These are phyloP conservation scores for Periconia sp. DNA, from an alignment of 2,329 filamentous ascomycete genomes.

Conservation along the genomic window DNA sequence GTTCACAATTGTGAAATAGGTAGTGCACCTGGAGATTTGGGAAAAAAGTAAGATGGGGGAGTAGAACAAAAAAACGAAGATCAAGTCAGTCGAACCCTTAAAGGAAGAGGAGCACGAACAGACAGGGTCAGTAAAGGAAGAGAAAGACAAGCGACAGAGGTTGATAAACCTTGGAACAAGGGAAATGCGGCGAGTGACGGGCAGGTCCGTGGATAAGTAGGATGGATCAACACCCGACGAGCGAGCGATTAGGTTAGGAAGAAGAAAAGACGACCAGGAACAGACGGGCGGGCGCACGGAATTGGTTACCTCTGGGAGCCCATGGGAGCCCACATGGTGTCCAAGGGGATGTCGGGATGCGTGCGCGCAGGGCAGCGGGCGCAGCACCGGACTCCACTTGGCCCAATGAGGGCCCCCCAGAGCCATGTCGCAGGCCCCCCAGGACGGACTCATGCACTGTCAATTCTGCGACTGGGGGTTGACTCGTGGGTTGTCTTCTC, in stretches of 20 bases:
- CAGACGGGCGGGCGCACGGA: constrained; percentile 39
- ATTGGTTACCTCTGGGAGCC: constrained; percentile 33
- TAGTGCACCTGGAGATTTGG: constrained; percentile 29
- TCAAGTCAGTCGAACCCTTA: constrained; percentile 20
- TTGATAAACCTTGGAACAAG: constrained; percentile 47
- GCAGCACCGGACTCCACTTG: constrained; percentile 40
- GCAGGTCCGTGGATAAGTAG: constrained; percentile 44
- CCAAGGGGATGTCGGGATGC: constrained; percentile 31
- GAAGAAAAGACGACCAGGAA: constrained; percentile 48
- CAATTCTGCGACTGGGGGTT: constrained; percentile 33
- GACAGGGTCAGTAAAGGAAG: constrained; percentile 28
- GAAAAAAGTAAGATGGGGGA: background rate
- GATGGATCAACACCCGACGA: constrained; percentile 43
- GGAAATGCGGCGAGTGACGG: constrained; percentile 40
- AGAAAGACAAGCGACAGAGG: constrained; percentile 44
- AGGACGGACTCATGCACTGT: constrained; percentile 39
- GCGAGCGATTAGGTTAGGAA: constrained; percentile 42
- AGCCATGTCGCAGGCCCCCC: constrained; percentile 33
- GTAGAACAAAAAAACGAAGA: constrained; percentile 32
- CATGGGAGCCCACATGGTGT: constrained; percentile 13
- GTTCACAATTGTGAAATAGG: constrained; percentile 37
- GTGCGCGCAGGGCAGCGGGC: constrained; percentile 21
- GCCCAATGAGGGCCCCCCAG: constrained; percentile 36
- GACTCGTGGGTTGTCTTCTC: constrained; percentile 42
- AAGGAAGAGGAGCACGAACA: background rate